Evolutionary conservation across 352 stramenopile species (phyloP).

Genomic region (Phytophthora macrochlamydospora): DNA sequence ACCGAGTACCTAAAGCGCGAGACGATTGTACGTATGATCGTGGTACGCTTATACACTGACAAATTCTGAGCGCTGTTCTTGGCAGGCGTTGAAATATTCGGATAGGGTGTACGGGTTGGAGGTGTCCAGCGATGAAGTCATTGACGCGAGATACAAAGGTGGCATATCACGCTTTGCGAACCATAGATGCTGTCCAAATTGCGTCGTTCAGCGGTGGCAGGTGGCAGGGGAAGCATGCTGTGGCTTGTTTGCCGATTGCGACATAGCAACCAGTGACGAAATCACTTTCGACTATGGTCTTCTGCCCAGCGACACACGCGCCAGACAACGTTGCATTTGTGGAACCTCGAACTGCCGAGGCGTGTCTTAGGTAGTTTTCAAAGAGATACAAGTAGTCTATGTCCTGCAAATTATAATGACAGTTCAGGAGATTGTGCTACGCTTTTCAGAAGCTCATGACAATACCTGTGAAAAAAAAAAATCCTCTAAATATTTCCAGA

Average conservation of each 20-base stretch:
- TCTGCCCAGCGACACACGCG: neutral
- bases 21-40: neutral
- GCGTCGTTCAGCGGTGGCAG: slow-evolving; percentile 3
- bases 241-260: neutral
- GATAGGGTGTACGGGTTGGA: slow-evolving; percentile 5
- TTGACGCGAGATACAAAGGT: slow-evolving; percentile 4
- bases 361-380: neutral
- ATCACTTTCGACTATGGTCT: slow-evolving; percentile 5
- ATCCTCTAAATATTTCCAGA: too few relatives aligned
- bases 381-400: too few relatives aligned
- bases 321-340: neutral
- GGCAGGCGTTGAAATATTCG: neutral
- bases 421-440: too few relatives aligned
- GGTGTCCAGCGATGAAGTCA: neutral
- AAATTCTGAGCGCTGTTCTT: neutral
- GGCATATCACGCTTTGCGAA: slow-evolving; percentile 7
- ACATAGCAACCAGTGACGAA: neutral
- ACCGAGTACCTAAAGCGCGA: slow-evolving; percentile 4
- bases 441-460: too few relatives aligned
- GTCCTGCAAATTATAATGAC: too few relatives aligned
- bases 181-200: slow-evolving; percentile 7
- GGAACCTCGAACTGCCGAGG: neutral
- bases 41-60: neutral
- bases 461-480: too few relatives aligned
- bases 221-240: slow-evolving; percentile 7